Percentiles rank a stretch among this genome's conserved stretches.
These are phyloP conservation scores for Botryotinia convoluta DNA, from an alignment of 2,329 filamentous ascomycete species.

Conservation along the genomic window DNA sequence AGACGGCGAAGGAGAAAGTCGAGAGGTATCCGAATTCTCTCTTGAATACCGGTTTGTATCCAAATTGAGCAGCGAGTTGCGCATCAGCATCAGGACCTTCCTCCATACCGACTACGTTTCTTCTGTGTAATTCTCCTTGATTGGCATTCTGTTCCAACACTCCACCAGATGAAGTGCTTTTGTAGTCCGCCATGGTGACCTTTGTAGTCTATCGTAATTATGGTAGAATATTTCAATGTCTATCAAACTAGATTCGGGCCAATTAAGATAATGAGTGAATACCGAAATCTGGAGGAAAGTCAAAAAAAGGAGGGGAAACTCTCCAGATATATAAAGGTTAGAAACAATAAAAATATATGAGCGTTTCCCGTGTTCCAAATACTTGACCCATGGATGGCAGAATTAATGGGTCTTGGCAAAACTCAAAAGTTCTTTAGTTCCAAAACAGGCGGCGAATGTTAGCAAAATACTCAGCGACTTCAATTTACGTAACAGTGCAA, in stretches of 20 bases:
- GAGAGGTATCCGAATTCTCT: constrained; percentile 57
- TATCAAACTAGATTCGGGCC: not conserved
- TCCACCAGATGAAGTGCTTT: constrained; percentile 6
- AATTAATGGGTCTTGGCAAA: constrained; percentile 11
- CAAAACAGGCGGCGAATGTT: constrained; percentile 6
- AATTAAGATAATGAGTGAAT: constrained; percentile 9
- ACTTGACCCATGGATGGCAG: not conserved
- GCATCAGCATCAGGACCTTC: constrained; percentile 35
- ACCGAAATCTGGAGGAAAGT: not conserved
- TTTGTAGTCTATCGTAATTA: not conserved
- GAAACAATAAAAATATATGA: constrained; percentile 2
- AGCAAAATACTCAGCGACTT: not conserved
- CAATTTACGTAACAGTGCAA: constrained; percentile 15
- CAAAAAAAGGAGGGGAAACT: not conserved
- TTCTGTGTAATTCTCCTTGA: constrained; percentile 3
- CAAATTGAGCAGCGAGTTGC: constrained; percentile 37
- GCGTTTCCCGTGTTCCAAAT: constrained; percentile 4
- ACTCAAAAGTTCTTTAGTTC: constrained; percentile 7
- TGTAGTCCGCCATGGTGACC: constrained; percentile 12
- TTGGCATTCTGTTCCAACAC: not conserved
- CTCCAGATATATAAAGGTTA: constrained; percentile 7
- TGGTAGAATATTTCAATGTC: not conserved
- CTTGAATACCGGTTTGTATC: constrained; percentile 51
- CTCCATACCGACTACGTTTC: constrained; percentile 21
- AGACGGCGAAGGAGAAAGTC: constrained; percentile 59